phyloP scores from a whole-genome alignment of 192 early-diverging fungal species.

The Ambispora gerdemannii region DNA sequence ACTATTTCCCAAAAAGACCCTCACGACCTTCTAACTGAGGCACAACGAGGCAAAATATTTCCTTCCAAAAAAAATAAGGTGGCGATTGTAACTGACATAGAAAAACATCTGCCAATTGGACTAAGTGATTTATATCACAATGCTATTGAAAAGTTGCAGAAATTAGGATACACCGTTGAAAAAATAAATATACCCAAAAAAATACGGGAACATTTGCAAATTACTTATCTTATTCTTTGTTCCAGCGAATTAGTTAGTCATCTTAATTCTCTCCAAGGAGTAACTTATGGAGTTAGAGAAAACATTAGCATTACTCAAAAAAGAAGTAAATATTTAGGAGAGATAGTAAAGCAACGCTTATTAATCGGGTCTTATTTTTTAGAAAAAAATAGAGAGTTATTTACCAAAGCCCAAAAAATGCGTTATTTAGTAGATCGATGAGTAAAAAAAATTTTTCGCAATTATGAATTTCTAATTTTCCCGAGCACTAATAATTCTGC shows the following conservation, averaged over 20 bases:
- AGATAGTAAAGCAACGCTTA: slow-evolving; percentile 6
- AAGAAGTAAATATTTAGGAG: slow-evolving; percentile 5
- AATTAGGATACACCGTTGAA: slow-evolving; percentile 1
- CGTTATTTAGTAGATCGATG: not conserved
- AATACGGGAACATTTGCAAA: slow-evolving; percentile 20
- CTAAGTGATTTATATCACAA: not conserved
- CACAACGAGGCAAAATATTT: too few relatives aligned
- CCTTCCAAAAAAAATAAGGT: too few relatives aligned
- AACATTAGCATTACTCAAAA: slow-evolving; percentile 8
- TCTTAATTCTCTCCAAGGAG: slow-evolving; percentile 24
- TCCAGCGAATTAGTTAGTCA: slow-evolving; percentile 26
- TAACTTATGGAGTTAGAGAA: slow-evolving; percentile 19
- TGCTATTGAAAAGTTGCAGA: not conserved
- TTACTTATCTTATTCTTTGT: slow-evolving; percentile 27
- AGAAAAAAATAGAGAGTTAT: not conserved
- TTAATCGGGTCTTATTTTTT: slow-evolving; percentile 12
- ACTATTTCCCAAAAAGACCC: not conserved
- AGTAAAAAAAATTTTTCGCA: not conserved
- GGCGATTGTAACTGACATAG: too few relatives aligned
- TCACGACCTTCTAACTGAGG: too few relatives aligned
- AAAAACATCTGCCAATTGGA: not conserved
- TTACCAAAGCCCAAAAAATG: not conserved
- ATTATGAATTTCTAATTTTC: not conserved
- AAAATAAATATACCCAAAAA: slow-evolving; percentile 20
- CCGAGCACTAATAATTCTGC: not conserved